Conservation (phyloP, 345 rosid genomes). For the Cardamine resedifolia region DNA sequence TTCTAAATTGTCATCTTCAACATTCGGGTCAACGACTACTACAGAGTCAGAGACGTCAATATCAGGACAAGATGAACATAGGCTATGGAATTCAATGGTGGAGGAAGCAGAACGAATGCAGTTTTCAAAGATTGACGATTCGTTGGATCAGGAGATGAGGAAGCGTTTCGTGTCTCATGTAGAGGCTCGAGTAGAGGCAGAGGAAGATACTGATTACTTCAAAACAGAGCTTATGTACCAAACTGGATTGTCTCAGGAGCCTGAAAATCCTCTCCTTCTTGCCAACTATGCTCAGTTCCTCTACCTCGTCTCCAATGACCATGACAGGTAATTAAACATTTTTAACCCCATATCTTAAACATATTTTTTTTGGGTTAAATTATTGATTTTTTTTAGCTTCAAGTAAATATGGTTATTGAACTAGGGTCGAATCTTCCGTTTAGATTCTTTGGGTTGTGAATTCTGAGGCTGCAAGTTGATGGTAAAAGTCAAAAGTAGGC, state of each 20-base stretch:
- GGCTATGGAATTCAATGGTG: slow-evolving; percentile 67
- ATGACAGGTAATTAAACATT: slow-evolving; percentile 60
- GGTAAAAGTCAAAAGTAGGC: slow-evolving; percentile 34
- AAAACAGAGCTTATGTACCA: slow-evolving; percentile 67
- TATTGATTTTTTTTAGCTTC: background rate
- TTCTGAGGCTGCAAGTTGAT: slow-evolving; percentile 26
- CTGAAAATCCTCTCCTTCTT: slow-evolving; percentile 66
- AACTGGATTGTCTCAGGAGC: slow-evolving; percentile 57
- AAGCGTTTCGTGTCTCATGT: slow-evolving; percentile 62
- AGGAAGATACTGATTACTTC: slow-evolving; percentile 52
- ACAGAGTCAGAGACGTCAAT: slow-evolving; percentile 48
- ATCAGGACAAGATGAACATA: slow-evolving; percentile 58
- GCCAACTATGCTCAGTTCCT: slow-evolving; percentile 93
- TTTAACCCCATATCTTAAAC: background rate
- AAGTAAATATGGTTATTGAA: slow-evolving; percentile 1
- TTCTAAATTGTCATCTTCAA: slow-evolving; percentile 52
- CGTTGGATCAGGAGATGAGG: slow-evolving; percentile 61
- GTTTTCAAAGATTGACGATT: slow-evolving; percentile 38
- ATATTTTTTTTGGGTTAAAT: background rate
- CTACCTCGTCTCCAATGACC: slow-evolving; percentile 66
- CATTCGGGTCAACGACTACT: slow-evolving; percentile 39
- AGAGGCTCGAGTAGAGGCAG: slow-evolving; percentile 53
- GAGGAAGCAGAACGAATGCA: slow-evolving; percentile 71
- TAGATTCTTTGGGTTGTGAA: slow-evolving; percentile 23
- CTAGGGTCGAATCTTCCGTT: slow-evolving; percentile 22